Conservation (phyloP, 2,329 filamentous ascomycete genomes). For the Nemania sp. region DNA sequence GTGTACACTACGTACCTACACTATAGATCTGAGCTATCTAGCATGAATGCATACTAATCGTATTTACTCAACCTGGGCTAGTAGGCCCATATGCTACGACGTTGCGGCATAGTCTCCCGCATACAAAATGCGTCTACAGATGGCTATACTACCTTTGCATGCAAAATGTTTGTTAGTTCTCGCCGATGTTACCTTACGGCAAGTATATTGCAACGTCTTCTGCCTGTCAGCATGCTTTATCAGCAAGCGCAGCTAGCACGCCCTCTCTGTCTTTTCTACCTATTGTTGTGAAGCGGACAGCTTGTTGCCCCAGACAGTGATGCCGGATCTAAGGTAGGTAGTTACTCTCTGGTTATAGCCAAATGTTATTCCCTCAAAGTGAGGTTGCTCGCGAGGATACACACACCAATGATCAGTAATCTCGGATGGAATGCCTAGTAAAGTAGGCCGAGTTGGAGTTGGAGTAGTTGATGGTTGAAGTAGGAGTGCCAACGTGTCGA, state of each 20-base stretch:
- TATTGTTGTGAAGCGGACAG: not conserved
- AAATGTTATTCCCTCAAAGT: too few relatives aligned
- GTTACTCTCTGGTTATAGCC: too few relatives aligned
- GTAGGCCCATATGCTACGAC: too few relatives aligned
- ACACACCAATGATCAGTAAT: not conserved
- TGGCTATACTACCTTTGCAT: too few relatives aligned
- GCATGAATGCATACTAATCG: not conserved
- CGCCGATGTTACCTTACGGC: conserved; percentile 14
- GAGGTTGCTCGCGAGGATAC: not conserved
- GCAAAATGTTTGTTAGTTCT: not conserved
- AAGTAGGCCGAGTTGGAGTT: not conserved
- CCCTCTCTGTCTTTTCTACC: not conserved
- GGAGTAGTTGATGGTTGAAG: not conserved
- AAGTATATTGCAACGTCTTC: conserved; percentile 20
- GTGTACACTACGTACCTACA: too few relatives aligned
- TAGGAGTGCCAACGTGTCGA: not conserved
- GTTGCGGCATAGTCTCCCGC: conserved; percentile 14
- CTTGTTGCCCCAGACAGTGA: not conserved
- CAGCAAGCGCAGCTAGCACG: not conserved
- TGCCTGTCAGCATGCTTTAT: conserved; percentile 13
- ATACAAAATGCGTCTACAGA: not conserved
- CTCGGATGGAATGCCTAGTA: not conserved
- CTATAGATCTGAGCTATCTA: too few relatives aligned
- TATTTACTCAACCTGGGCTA: too few relatives aligned
- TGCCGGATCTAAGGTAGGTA: not conserved